Conservation (phyloP, 2,329 filamentous ascomycete genomes). For the Fusarium sororula region DNA sequence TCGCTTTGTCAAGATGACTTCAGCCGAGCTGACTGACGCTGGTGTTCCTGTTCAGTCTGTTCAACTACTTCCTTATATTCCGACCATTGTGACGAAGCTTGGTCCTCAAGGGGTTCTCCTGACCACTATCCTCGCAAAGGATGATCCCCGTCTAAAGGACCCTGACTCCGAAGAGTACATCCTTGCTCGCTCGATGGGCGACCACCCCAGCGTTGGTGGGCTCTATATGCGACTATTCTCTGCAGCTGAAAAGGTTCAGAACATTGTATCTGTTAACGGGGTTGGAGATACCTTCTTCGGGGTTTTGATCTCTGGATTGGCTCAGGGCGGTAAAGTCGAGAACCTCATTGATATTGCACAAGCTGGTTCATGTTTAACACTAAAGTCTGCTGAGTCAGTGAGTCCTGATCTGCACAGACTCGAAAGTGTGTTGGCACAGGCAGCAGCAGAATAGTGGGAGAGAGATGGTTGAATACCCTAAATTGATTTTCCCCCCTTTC, state of each 20-base stretch:
- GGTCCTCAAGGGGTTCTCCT: constrained; percentile 80
- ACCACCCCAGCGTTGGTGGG: constrained; percentile 69
- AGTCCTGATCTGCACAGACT: constrained; percentile 63
- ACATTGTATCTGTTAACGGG: constrained; percentile 91
- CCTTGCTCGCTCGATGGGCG: constrained; percentile 67
- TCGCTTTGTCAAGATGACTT: constrained; percentile 75
- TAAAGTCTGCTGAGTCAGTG: constrained; percentile 80
- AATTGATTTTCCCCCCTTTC: background rate
- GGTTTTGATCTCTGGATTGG: constrained; percentile 81
- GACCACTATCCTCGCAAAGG: constrained; percentile 72
- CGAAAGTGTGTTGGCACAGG: constrained; percentile 49
- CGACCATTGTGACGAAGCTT: constrained; percentile 85
- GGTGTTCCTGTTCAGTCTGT: constrained; percentile 86
- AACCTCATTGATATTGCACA: constrained; percentile 83
- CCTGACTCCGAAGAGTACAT: constrained; percentile 74
- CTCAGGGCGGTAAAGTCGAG: constrained; percentile 63
- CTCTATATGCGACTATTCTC: constrained; percentile 84
- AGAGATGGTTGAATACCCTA: background rate
- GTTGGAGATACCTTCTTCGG: constrained; percentile 94
- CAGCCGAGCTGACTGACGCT: constrained; percentile 72
- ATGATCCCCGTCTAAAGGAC: constrained; percentile 73
- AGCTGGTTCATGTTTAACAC: constrained; percentile 78
- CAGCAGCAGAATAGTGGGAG: constrained; percentile 22
- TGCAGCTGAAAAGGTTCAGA: constrained; percentile 69
- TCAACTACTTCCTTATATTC: constrained; percentile 88